phyloP scores from a whole-genome alignment of 176 grass and related monocot species.

The Triticum turgidum region DNA sequence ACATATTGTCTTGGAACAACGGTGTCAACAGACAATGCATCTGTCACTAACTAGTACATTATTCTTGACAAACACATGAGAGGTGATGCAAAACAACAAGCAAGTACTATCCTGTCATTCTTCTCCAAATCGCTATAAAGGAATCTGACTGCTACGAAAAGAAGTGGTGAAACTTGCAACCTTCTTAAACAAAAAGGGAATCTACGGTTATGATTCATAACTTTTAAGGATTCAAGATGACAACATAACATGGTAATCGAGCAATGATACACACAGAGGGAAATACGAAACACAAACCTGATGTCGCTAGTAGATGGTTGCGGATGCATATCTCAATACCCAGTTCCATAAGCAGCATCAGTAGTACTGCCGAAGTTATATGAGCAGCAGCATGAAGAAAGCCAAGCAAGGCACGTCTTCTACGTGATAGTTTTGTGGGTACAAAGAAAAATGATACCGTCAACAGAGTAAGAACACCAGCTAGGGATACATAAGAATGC shows the following conservation, averaged over 20 bases:
- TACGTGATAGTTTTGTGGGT: slow-evolving; percentile 88
- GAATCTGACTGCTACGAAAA: neutral
- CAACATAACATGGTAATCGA: slow-evolving; percentile 17
- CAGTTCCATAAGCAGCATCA: slow-evolving; percentile 96
- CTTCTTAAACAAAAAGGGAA: neutral
- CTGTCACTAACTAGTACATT: neutral
- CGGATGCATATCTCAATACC: slow-evolving; percentile 94
- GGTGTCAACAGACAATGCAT: neutral
- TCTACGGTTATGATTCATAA: neutral
- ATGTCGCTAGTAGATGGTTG: slow-evolving; percentile 90
- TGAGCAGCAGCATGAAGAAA: slow-evolving; percentile 92
- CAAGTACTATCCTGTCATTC: neutral
- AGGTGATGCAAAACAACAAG: neutral
- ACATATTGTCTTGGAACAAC: neutral
- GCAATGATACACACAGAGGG: neutral
- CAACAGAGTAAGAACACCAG: slow-evolving; percentile 59
- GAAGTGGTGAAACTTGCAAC: neutral
- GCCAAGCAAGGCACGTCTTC: slow-evolving; percentile 72
- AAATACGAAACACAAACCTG: slow-evolving; percentile 50
- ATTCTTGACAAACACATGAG: neutral
- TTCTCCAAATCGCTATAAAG: neutral
- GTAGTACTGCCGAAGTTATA: slow-evolving; percentile 78
- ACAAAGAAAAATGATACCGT: slow-evolving; percentile 92
- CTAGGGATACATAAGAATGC: slow-evolving; percentile 78
- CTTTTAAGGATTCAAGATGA: neutral